A percentile compares a stretch with the other conserved stretches of the same genome.
Conservation (phyloP, 2,329 filamentous ascomycete genomes). For the Torrubiella hemipterigena region DNA sequence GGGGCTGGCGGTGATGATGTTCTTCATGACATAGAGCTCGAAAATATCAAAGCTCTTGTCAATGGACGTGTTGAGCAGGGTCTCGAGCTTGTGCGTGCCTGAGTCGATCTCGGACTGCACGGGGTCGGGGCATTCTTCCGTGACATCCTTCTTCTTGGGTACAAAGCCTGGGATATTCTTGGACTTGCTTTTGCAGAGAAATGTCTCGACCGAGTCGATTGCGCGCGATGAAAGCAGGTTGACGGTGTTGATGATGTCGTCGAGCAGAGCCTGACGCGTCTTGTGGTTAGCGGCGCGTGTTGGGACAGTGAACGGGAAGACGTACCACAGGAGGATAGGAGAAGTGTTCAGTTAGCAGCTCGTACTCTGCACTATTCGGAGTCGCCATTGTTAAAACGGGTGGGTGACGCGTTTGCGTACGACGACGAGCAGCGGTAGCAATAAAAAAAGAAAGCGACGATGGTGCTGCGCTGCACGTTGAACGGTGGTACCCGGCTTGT, state of each 20-base stretch:
- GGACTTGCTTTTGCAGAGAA: slow-evolving; percentile 63
- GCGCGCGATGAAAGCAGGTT: slow-evolving; percentile 89
- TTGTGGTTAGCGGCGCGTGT: slow-evolving; percentile 7
- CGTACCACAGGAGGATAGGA: slow-evolving; percentile 84
- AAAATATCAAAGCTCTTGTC: slow-evolving; percentile 80
- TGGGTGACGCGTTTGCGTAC: no score
- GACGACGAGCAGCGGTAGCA: no score
- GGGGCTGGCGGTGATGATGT: slow-evolving; percentile 59
- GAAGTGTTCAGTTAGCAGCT: slow-evolving; percentile 87
- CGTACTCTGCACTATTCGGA: slow-evolving; percentile 36
- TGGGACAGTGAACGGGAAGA: slow-evolving; percentile 10
- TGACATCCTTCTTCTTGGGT: slow-evolving; percentile 22
- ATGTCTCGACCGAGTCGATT: slow-evolving; percentile 75
- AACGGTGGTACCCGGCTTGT: no score
- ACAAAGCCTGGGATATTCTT: slow-evolving; percentile 75
- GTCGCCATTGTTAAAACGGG: slow-evolving; percentile 19
- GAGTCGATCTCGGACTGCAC: slow-evolving; percentile 65
- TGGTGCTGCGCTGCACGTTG: no score
- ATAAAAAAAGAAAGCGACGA: no score
- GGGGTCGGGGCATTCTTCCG: slow-evolving; percentile 18
- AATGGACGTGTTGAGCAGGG: slow-evolving; percentile 66
- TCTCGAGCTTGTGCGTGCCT: slow-evolving; percentile 76
- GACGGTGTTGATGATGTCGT: slow-evolving; percentile 95
- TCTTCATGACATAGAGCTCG: slow-evolving; percentile 82
- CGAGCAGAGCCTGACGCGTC: slow-evolving; percentile 62